phyloP scores from a whole-genome alignment of 495 filamentous ascomycete species.

The Clohesyomyces aquaticus region DNA sequence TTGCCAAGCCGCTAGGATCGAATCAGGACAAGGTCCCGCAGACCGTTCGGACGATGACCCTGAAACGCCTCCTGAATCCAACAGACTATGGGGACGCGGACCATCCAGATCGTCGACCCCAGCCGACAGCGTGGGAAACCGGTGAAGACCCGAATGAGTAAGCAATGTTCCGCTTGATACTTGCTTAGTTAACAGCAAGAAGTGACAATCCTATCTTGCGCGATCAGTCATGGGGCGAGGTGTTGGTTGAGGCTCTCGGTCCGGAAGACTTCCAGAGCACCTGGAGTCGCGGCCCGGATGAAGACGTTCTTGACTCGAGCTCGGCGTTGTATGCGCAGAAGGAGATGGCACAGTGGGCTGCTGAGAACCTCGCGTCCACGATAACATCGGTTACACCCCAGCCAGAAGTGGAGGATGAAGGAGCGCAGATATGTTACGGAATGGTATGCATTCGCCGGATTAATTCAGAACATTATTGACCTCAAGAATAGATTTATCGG shows the following conservation, averaged over 20 bases:
- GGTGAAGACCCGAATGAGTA: too few species aligned
- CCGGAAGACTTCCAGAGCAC: background rate
- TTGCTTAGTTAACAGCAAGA: background rate
- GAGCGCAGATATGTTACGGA: slow-evolving; percentile 29
- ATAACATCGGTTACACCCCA: background rate
- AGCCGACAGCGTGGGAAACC: too few species aligned
- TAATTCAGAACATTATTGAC: too few species aligned
- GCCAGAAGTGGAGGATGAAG: slow-evolving; percentile 8
- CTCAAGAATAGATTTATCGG: slow-evolving; percentile 17
- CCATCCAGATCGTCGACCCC: background rate
- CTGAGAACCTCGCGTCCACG: background rate
- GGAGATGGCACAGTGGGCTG: slow-evolving; percentile 15
- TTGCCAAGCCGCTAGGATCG: background rate
- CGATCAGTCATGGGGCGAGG: background rate
- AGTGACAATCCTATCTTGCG: background rate
- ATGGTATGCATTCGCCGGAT: slow-evolving; percentile 10
- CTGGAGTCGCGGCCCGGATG: background rate
- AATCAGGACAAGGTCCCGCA: background rate
- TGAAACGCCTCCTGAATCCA: background rate
- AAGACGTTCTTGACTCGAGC: background rate
- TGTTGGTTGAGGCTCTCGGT: background rate
- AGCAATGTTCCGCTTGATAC: too few species aligned
- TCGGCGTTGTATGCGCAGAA: background rate
- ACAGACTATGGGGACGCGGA: background rate
- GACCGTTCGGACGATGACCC: background rate